Base-by-base conservation (phyloP, 106 monocot species). In the Platanthera zijinensis region DNA sequence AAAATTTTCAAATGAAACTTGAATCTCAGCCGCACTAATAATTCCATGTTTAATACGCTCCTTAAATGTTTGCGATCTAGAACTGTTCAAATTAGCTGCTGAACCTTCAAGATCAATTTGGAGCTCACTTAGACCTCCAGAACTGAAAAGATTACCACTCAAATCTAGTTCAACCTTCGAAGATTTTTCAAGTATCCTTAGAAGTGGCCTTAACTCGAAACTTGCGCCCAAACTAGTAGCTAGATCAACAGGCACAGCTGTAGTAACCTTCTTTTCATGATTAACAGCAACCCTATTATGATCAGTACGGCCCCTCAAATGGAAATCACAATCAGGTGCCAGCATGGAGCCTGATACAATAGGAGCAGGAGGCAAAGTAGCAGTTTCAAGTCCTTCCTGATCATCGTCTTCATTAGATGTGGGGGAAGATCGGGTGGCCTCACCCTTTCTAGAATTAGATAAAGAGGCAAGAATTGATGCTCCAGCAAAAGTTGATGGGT, bases 381-480 rank as follows among this genome's bases (percentile, higher is more conserved):
- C 73, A 12, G 51, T 77, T 66, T 82, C 87, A 10, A 72, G 56
- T 62, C 67, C 81, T 82, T 76, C 57, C 51, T 83, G 80, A 50
- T 56, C 19, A 75, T 86, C 80, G 11, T 85, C 86, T 68, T 30
- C 82, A 74, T 79, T 87, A 75, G 87, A 73, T 57, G 84, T 62
- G 53, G 78, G 80, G 18, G 84, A 52, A n/a, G 83, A 78, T 74
- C 78, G 56, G 50, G 53, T 79, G 48, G 83, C 4, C 19, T 79
- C 10, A 69, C 87, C 87, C 69, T 95, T 84, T 61, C 76, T 52
- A 75, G 79, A 51, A 85, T 84, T 85, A 49, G 89, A 95, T 50
- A 91, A 48, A 63, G 95, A 95, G 62, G 90, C 91, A 10, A 95
- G 69, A 79, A 95, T 91, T 80, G 90, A 87, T 77, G 95, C 91